Evolutionary conservation across 495 filamentous ascomycete species (phyloP).

Genomic region (Penicillium ucsense): DNA sequence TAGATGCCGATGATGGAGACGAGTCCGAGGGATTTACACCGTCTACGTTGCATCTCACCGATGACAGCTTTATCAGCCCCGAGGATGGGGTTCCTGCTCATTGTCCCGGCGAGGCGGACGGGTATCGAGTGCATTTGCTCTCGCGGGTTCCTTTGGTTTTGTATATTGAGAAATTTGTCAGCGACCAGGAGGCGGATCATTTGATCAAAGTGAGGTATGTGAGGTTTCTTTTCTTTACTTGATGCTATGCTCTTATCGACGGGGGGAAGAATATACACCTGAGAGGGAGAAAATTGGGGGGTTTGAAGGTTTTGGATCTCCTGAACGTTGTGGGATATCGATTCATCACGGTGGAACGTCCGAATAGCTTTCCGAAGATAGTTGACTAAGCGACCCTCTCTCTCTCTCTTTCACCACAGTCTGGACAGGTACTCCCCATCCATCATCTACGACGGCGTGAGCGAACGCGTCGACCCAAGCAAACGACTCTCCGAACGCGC

Average conservation of each 20-base stretch:
- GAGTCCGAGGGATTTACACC: conserved; percentile 10
- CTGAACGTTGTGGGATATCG: too few species aligned
- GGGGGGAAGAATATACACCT: too few species aligned
- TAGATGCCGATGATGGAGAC: not conserved
- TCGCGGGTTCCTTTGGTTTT: conserved; percentile 43
- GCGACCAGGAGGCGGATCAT: conserved; percentile 36
- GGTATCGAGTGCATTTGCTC: conserved; percentile 35
- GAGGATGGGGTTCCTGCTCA: conserved; percentile 18
- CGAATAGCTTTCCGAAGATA: too few species aligned
- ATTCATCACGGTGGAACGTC: too few species aligned
- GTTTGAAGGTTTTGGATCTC: too few species aligned
- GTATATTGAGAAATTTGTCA: conserved; percentile 48
- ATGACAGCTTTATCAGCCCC: conserved; percentile 24
- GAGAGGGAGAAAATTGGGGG: too few species aligned
- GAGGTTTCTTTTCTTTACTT: too few species aligned
- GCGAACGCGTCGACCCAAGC: conserved; percentile 33
- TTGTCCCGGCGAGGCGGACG: conserved; percentile 19
- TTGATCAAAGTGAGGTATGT: conserved; percentile 41
- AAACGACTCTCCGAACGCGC: conserved; percentile 50
- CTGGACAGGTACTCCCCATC: conserved; percentile 43
- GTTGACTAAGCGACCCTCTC: too few species aligned
- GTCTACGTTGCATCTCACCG: conserved; percentile 19
- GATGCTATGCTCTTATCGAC: too few species aligned
- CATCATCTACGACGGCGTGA: conserved; percentile 41
- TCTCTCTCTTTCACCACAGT: conserved; percentile 11